A percentile compares a stretch with the other conserved stretches of the same genome.
Conservation (phyloP, 1,139 yeast species). For the Yarrowia galli region DNA sequence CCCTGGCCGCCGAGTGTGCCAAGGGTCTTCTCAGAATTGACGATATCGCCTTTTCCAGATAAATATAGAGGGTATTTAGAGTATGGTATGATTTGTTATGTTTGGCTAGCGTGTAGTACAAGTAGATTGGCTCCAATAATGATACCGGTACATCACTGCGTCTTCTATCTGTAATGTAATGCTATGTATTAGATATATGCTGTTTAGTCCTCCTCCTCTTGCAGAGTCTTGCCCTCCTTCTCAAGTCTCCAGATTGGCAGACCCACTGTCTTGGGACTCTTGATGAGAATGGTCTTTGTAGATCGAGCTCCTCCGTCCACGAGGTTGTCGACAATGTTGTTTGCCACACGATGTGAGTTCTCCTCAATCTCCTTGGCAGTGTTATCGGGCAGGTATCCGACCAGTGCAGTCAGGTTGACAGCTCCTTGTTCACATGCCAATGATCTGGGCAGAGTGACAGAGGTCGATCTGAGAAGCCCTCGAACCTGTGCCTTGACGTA, state of each 20-base stretch:
- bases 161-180: background rate
- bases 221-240: slow-evolving; percentile 11
- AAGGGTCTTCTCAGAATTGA: slow-evolving; percentile 95
- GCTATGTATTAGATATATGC: slow-evolving; percentile 4
- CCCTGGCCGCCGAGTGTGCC: slow-evolving; percentile 94
- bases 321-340: slow-evolving; percentile 31
- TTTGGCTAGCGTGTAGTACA: no score
- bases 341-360: slow-evolving; percentile 11
- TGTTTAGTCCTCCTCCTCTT: slow-evolving; percentile 11
- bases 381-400: slow-evolving; percentile 27
- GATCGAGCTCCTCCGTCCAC: slow-evolving; percentile 33
- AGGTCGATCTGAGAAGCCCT: slow-evolving; percentile 16
- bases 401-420: slow-evolving; percentile 29
- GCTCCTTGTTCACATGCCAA: slow-evolving; percentile 34
- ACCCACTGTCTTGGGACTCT: slow-evolving; percentile 30
- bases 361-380: slow-evolving; percentile 33
- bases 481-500: slow-evolving; percentile 35
- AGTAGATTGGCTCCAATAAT: no score
- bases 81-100: slow-evolving; percentile 17
- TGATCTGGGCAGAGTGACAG: slow-evolving; percentile 30
- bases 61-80: slow-evolving; percentile 42
- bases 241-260: slow-evolving; percentile 34
- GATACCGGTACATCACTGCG: no score
- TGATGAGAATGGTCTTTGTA: slow-evolving; percentile 19
- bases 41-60: slow-evolving; percentile 86